phyloP scores from a whole-genome alignment of 352 stramenopile genomes.

The Phytophthora megakarya region DNA sequence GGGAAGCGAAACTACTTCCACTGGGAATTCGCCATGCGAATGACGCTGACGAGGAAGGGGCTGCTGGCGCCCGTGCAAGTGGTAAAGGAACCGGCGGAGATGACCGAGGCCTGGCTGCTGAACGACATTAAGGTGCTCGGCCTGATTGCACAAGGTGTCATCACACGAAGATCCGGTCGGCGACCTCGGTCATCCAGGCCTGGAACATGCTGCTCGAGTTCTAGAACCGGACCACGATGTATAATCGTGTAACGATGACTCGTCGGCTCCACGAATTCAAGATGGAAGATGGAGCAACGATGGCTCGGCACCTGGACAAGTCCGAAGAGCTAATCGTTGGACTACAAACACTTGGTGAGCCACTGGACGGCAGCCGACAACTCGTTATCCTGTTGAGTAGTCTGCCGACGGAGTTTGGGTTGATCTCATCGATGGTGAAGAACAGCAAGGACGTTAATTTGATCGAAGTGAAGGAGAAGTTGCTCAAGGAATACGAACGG shows the following conservation, averaged over 20 bases:
- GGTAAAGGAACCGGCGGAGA: too few species aligned
- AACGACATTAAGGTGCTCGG: too few species aligned
- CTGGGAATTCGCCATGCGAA: too few species aligned
- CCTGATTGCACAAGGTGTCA: too few species aligned
- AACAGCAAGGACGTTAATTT: constrained; percentile 22
- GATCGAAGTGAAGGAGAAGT: constrained; percentile 38
- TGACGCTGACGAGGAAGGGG: too few species aligned
- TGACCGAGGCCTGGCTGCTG: too few species aligned
- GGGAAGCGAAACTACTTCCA: too few species aligned
- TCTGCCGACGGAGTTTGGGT: neutral
- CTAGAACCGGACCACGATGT: constrained; percentile 3
- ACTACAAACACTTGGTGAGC: neutral
- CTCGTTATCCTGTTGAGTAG: constrained; percentile 1
- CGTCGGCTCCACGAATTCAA: too few species aligned
- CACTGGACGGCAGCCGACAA: neutral
- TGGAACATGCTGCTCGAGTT: neutral
- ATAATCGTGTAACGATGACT: neutral
- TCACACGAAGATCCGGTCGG: too few species aligned
- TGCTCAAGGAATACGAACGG: constrained; percentile 26
- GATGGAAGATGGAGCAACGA: neutral
- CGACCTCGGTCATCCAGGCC: constrained; percentile 1
- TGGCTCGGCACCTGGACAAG: neutral
- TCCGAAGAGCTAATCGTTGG: too few species aligned
- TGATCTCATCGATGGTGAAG: constrained; percentile 17
- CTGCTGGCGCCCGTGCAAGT: too few species aligned